Evolutionary conservation across 2,329 filamentous ascomycete species (phyloP), one percentile per base, ranked within the genome.

Genomic region (Delphinella strobiligena): DNA sequence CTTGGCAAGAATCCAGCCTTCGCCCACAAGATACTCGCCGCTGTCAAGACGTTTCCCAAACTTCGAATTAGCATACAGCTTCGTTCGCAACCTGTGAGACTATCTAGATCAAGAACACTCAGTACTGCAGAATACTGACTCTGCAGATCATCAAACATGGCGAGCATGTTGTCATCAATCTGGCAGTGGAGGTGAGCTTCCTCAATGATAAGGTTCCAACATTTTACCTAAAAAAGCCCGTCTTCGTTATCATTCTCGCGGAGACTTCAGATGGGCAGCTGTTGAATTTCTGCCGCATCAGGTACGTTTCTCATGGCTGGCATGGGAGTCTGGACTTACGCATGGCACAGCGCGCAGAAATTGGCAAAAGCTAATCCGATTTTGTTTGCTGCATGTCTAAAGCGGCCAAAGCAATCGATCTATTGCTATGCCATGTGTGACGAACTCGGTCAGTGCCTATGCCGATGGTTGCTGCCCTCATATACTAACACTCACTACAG

Each of bases 1-100:
- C 58, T 93, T 34, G 80, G 78, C 46, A 80, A 81, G 39, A 86
- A 93, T 48, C 84, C 87, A 0, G 86, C 89, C 0, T 94, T 82
- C 53, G 91, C 89, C 0, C 70, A 74, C 33, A 80, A 79, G 31
- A 54, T 93, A 31, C 62, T 82, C 11, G 73, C 76, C 10, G 66
- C 68, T 15, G 60, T 91, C 8, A 72, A 71, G 1, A 67, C 69
- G 0, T 96, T 95, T 50, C 91, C 91, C 1, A 75, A 74, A 46
- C 61, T 80, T 43, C 63, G 70, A 22, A 63, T 81, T 3, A 66
- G 67, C 4, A 51, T 77, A 10, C 68, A 71, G 42, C 60, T 71
- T 42, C 55, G 65, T 19, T 64, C 64, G 4, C 67, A 67, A 48
- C 58, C 62, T 1, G 62, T 64, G 46, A 47, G 71, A 66, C 31